Evolutionary conservation across 495 filamentous ascomycete species (phyloP).

Genomic region (Chaetomidium leptoderma): DNA sequence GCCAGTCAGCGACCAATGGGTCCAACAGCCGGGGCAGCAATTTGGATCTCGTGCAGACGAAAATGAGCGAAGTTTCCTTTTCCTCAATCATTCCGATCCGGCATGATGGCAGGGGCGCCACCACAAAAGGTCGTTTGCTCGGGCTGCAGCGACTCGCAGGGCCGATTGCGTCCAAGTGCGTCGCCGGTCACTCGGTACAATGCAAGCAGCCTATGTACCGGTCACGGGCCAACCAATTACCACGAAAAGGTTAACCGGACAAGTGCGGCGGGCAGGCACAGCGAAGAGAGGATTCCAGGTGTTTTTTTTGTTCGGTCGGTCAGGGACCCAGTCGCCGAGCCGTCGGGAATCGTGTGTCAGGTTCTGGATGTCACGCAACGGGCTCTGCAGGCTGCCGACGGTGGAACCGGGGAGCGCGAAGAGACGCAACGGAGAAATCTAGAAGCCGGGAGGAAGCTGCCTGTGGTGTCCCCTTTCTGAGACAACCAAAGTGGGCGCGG

Average conservation of each 20-base stretch:
- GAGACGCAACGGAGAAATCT: conserved; percentile 1
- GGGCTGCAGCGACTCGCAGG: conserved; percentile 25
- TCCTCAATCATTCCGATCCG: conserved; percentile 24
- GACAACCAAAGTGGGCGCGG: conserved; percentile 3
- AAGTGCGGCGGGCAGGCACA: conserved; percentile 18
- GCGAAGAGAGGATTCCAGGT: conserved; percentile 14
- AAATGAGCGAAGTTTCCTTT: conserved; percentile 12
- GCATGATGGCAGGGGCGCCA: conserved; percentile 13
- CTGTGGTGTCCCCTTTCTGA: conserved; percentile 1
- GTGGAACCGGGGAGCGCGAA: conserved; percentile 21
- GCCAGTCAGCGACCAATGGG: not conserved
- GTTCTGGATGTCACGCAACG: conserved; percentile 23
- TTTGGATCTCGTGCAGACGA: conserved; percentile 15
- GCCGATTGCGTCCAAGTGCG: conserved; percentile 25
- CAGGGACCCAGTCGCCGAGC: conserved; percentile 26
- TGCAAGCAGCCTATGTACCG: conserved; percentile 29
- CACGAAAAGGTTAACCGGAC: conserved; percentile 6
- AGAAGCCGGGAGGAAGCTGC: not conserved
- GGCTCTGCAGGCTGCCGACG: conserved; percentile 23
- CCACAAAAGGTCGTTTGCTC: conserved; percentile 20
- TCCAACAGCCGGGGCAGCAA: conserved; percentile 10
- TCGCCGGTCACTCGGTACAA: conserved; percentile 24
- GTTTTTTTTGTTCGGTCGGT: conserved; percentile 13
- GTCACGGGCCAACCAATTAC: conserved; percentile 25
- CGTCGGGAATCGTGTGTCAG: conserved; percentile 33